Evolutionary conservation across 2,329 filamentous ascomycete genomes (phyloP), one percentile per base, ranked within the genome.

Genomic region (Claviceps pazoutovae): DNA sequence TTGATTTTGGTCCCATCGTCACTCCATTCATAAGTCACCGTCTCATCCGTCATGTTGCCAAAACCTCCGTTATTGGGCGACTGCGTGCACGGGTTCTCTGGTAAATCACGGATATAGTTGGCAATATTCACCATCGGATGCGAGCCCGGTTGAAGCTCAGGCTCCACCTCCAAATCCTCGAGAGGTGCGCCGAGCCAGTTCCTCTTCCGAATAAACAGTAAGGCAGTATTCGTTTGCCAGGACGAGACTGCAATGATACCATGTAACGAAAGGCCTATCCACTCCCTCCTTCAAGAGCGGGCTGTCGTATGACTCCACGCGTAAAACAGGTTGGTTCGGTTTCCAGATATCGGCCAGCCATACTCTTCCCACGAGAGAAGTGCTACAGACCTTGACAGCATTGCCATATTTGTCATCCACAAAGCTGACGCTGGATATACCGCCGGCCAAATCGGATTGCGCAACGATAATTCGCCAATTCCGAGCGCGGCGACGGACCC

Each of bases 321-420:
- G 56, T 14, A 68, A 55, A 9, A 59, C 57, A 0, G 61, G 58
- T 48, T 61, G 59, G 9, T 48, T 53, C 2, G 61, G 52, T 38
- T 65, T 68, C 76, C 76, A 80, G 14, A 81, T 77, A 44, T 76
- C 67, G 44, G 76, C 66, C 13, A 79, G 54, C 72, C 74, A 80
- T 5, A 71, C 58, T 11, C 56, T 61, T 1, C 74, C 77, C 11
- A 62, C 58, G 42, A 80, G 73, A 45, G 79, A 77, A 23, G 76
- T 62, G 1, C 73, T 76, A 23, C 71, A 68, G 1, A 80, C 59
- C 55, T 71, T 74, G 4, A 74, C 69, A 2, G 75, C 78, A 2
- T 70, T 58, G 2, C 77, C 77, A 1, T 66, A 42, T 1, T 62
- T 56, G 52, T 76, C 68, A 50, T 73, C 71, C 48, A 70, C 59